phyloP scores from a whole-genome alignment of 2,329 filamentous ascomycete genomes.

The Magnaporthiopsis rhizophila region DNA sequence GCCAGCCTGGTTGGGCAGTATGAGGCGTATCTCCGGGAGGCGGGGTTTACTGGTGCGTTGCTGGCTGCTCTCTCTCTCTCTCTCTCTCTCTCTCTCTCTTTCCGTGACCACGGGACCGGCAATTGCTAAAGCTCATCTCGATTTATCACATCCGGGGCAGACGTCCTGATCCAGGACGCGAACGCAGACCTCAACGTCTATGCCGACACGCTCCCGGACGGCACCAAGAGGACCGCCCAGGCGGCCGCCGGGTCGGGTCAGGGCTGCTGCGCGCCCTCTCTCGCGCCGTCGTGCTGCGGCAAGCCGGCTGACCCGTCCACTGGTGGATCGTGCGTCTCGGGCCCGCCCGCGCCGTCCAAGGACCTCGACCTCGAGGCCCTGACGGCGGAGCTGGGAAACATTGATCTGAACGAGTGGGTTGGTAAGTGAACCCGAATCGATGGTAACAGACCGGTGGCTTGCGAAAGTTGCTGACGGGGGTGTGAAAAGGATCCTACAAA shows the following conservation, averaged over 20 bases:
- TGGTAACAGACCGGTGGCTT: neutral
- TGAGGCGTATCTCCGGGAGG: constrained; percentile 37
- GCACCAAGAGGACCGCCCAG: constrained; percentile 8
- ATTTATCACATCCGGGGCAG: constrained; percentile 15
- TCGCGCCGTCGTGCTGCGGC: neutral
- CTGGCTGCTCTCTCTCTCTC: neutral
- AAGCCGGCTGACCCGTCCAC: neutral
- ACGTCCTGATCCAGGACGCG: constrained; percentile 35
- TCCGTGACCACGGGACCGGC: neutral
- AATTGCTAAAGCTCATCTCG: no score
- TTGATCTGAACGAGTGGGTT: constrained; percentile 42
- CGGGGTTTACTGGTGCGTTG: constrained; percentile 39
- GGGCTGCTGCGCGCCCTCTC: neutral
- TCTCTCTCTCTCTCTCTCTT: neutral
- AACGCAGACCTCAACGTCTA: constrained; percentile 41
- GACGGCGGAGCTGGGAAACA: constrained; percentile 14
- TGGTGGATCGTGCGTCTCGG: no score
- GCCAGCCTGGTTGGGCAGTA: constrained; percentile 46
- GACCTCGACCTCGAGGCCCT: neutral
- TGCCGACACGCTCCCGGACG: constrained; percentile 21
- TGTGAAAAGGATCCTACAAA: neutral
- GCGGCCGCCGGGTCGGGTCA: no score
- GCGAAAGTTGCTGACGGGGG: neutral
- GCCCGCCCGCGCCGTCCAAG: neutral
- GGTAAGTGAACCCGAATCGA: constrained; percentile 28